A percentile compares a stretch with the other conserved stretches of the same genome.
These are phyloP conservation scores for Talinum fruticosum DNA, from an alignment of 148 eudicot species.

Conservation along the genomic window DNA sequence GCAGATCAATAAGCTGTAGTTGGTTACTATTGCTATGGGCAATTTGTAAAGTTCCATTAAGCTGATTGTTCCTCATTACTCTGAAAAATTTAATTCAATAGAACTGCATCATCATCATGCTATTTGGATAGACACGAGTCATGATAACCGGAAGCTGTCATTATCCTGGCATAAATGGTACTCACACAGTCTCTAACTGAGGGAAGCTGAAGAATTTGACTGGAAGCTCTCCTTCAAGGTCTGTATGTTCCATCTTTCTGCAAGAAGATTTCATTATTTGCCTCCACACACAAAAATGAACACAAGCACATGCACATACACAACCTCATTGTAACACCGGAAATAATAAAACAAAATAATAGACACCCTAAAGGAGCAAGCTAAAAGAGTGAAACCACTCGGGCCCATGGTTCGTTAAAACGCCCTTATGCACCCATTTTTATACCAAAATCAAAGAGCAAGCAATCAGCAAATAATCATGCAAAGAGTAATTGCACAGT, in stretches of 20 bases:
- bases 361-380: neutral
- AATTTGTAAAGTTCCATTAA: conserved; percentile 39
- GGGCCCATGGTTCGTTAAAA: neutral
- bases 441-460: neutral
- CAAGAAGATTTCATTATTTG: conserved; percentile 11
- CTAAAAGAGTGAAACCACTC: neutral
- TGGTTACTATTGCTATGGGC: conserved; percentile 35
- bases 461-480: neutral
- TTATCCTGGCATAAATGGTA: neutral
- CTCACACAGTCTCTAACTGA: conserved; percentile 65
- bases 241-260: conserved; percentile 63
- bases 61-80: conserved; percentile 35
- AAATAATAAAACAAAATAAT: neutral
- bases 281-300: neutral
- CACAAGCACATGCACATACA: neutral
- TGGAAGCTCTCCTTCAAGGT: conserved; percentile 62
- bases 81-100: conserved; percentile 23
- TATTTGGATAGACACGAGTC: neutral
- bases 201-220: conserved; percentile 56
- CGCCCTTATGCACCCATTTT: neutral
- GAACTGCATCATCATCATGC: conserved; percentile 7
- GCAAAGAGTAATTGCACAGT: neutral
- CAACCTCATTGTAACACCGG: neutral
- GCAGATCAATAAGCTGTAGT: conserved; percentile 48
- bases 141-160: neutral